Conservation (phyloP, 2,329 filamentous ascomycete species). For the Fusarium coffeatum region DNA sequence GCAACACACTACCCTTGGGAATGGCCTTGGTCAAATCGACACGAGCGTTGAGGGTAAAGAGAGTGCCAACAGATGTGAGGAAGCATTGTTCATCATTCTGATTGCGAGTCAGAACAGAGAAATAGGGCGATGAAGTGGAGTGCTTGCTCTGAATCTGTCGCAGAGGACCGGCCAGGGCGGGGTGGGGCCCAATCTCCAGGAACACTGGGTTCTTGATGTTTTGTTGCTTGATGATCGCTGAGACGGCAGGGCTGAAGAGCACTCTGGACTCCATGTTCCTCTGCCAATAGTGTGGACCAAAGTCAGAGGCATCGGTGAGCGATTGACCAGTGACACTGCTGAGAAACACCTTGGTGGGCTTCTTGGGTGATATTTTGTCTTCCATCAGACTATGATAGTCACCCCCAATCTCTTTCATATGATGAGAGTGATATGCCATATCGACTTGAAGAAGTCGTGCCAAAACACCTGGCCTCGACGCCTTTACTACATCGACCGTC, state of each 20-base stretch:
- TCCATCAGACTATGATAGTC: background rate
- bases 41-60: background rate
- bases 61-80: background rate
- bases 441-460: background rate
- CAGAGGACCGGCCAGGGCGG: conserved; percentile 4
- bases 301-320: background rate
- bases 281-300: background rate
- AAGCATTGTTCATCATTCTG: conserved; percentile 3
- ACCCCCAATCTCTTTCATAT: background rate
- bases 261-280: conserved; percentile 3
- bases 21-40: background rate
- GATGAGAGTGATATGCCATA: conserved; percentile 12
- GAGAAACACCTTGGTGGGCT: background rate
- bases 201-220: conserved; percentile 1
- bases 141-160: conserved; percentile 1
- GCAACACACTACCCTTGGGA: background rate
- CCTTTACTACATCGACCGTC: background rate
- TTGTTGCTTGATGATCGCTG: background rate
- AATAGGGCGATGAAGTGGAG: background rate
- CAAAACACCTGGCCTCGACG: background rate
- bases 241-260: background rate
- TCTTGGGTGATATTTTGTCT: background rate
- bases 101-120: background rate
- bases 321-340: background rate
- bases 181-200: conserved; percentile 4